A percentile compares a stretch with the other conserved stretches of the same genome.
Conservation (phyloP, 2,329 filamentous ascomycete species). For the Epichloe hybrida region DNA sequence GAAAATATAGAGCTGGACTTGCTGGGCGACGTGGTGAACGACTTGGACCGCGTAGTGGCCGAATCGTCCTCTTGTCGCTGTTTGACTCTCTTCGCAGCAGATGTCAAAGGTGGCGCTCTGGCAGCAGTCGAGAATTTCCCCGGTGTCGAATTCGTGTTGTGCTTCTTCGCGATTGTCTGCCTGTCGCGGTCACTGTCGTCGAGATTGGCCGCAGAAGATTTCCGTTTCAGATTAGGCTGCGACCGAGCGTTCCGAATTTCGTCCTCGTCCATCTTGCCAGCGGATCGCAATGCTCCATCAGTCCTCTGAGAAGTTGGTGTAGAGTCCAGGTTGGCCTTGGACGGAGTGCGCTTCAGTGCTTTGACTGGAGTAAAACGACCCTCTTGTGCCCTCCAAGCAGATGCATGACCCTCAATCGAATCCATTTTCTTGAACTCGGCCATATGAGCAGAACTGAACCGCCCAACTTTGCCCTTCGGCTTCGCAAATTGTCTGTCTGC, state of each 20-base stretch:
- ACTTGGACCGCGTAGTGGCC: constrained; percentile 45
- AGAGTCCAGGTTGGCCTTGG: constrained; percentile 29
- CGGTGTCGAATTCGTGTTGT: constrained; percentile 9
- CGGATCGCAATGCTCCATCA: constrained; percentile 35
- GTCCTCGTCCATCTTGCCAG: constrained; percentile 50
- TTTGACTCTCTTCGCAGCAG: constrained; percentile 56
- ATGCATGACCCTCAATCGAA: constrained; percentile 78
- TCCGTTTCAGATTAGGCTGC: constrained; percentile 22
- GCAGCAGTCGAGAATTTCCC: constrained; percentile 8
- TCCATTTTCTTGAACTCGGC: constrained; percentile 95
- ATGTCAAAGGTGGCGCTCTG: constrained; percentile 1
- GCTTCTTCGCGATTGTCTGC: constrained; percentile 13
- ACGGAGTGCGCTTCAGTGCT: constrained; percentile 27
- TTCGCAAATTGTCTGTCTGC: constrained; percentile 59
- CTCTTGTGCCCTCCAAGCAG: constrained; percentile 53
- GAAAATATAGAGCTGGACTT: constrained; percentile 36
- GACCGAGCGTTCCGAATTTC: constrained; percentile 33
- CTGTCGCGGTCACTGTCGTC: constrained; percentile 13
- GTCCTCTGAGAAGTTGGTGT: constrained; percentile 20
- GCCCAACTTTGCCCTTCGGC: constrained; percentile 61
- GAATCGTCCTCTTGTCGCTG: constrained; percentile 54
- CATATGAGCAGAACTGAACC: constrained; percentile 78
- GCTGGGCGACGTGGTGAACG: constrained; percentile 30
- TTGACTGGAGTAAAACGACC: constrained; percentile 37
- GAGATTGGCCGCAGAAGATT: constrained; percentile 19